These are phyloP conservation scores for Tetragonia tetragonoides DNA, from an alignment of 148 eudicot species.

Conservation along the genomic window DNA sequence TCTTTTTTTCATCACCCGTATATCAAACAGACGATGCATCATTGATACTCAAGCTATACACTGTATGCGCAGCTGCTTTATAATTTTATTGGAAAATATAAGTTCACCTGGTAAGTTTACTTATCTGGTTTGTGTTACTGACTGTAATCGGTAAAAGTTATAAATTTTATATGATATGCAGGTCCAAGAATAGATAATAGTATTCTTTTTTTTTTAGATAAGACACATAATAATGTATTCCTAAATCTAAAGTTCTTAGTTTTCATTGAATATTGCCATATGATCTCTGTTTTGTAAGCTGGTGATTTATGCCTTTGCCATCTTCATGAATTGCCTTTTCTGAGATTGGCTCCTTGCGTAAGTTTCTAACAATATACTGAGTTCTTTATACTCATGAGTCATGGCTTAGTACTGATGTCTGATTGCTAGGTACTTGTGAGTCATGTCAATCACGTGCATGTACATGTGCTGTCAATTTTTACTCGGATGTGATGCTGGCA, in stretches of 20 bases:
- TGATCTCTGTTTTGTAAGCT: not conserved
- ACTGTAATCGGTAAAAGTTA: not conserved
- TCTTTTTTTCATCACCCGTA: slow-evolving; percentile 59
- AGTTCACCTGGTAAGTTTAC: slow-evolving; percentile 53
- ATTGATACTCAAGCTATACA: slow-evolving; percentile 41
- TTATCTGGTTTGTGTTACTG: not conserved
- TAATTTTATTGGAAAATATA: slow-evolving; percentile 57
- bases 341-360: not conserved
- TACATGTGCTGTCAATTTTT: not conserved
- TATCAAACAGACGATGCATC: slow-evolving; percentile 39
- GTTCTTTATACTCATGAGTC: not conserved
- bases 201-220: too few species aligned
- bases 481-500: not conserved
- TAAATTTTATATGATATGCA: not conserved
- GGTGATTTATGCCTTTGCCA: not conserved
- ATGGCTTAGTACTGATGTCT: not conserved
- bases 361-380: not conserved
- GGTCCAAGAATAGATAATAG: not conserved
- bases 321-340: not conserved
- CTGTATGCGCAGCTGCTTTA: slow-evolving; percentile 70
- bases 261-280: not conserved
- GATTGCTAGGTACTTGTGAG: not conserved
- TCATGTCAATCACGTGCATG: not conserved
- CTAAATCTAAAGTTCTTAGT: not conserved
- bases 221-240: too few species aligned